These are phyloP conservation scores for Larix kaempferi DNA, from an alignment of 75 land plant species.

Conservation along the genomic window DNA sequence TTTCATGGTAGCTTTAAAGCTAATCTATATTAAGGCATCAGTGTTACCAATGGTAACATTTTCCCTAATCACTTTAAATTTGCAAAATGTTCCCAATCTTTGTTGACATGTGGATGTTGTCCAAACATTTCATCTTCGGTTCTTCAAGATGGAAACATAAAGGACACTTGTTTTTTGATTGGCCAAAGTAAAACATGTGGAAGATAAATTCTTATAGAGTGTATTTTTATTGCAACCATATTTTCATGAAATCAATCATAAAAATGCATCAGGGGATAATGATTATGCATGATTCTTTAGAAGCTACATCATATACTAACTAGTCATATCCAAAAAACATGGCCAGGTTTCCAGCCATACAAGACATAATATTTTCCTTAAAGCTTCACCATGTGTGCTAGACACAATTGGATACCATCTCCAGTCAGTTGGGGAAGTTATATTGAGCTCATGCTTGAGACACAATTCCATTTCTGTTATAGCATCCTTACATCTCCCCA, in stretches of 20 bases:
- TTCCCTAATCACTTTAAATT: too few species aligned
- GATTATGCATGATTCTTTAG: slow-evolving; percentile 47
- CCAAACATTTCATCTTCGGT: not conserved
- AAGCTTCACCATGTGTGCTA: slow-evolving; percentile 19
- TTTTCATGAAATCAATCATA: slow-evolving; percentile 54
- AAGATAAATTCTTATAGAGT: not conserved
- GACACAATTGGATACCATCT: slow-evolving; percentile 41
- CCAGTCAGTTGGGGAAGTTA: slow-evolving; percentile 53
- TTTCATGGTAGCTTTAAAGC: too few species aligned
- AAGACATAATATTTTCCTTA: slow-evolving; percentile 61
- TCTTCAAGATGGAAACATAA: too few species aligned
- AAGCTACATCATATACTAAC: slow-evolving; percentile 69
- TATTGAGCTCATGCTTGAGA: slow-evolving; percentile 38
- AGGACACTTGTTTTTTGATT: too few species aligned
- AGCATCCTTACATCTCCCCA: slow-evolving; percentile 68
- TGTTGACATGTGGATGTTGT: not conserved
- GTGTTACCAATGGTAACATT: too few species aligned
- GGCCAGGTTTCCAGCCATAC: too few species aligned
- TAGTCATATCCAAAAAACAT: too few species aligned
- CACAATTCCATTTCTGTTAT: slow-evolving; percentile 38
- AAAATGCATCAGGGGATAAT: slow-evolving; percentile 17
- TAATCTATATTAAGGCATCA: too few species aligned
- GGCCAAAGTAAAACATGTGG: too few species aligned
- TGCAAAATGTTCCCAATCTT: too few species aligned
- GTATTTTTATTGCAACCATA: slow-evolving; percentile 62